Conservation (phyloP, 371 early-diverging fungal species). For the Lichtheimia hyalospora region DNA sequence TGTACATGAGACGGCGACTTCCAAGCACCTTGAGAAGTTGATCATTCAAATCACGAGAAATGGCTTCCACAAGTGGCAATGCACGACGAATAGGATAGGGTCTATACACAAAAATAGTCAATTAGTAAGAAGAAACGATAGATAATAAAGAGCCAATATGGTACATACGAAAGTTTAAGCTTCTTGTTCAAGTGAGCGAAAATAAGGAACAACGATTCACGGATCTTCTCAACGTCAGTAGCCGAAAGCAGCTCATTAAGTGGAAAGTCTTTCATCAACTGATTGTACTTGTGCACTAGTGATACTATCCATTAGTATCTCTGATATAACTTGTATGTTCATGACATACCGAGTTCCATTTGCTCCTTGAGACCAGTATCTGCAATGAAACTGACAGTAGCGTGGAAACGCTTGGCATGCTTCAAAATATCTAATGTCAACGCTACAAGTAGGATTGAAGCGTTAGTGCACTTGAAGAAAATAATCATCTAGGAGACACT, state of each 20-base stretch:
- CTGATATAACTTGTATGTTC: too few species aligned
- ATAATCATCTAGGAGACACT: constrained; percentile 9
- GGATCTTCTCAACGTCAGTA: constrained; percentile 85
- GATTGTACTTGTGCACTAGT: constrained; percentile 94
- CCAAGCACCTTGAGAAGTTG: constrained; percentile 88
- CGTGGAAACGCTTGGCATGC: constrained; percentile 97
- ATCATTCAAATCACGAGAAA: constrained; percentile 92
- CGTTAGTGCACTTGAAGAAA: not conserved
- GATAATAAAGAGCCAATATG: not conserved
- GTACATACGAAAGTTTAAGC: constrained; percentile 81
- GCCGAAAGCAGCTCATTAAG: constrained; percentile 94
- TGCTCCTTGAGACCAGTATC: constrained; percentile 98
- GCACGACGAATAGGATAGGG: constrained; percentile 96
- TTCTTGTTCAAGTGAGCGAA: constrained; percentile 97
- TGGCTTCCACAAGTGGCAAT: constrained; percentile 91
- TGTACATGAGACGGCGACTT: constrained; percentile 89
- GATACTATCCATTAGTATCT: too few species aligned
- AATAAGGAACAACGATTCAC: constrained; percentile 78
- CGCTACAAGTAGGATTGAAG: constrained; percentile 35
- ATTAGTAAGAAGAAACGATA: not conserved
- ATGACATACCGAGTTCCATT: constrained; percentile 68
- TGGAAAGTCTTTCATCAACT: constrained; percentile 98
- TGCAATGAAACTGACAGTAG: constrained; percentile 95
- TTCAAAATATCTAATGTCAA: constrained; percentile 93
- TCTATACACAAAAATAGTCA: constrained; percentile 18